Evolutionary conservation across 2,329 filamentous ascomycete species (phyloP).

Genomic region (Fusarium sp.): DNA sequence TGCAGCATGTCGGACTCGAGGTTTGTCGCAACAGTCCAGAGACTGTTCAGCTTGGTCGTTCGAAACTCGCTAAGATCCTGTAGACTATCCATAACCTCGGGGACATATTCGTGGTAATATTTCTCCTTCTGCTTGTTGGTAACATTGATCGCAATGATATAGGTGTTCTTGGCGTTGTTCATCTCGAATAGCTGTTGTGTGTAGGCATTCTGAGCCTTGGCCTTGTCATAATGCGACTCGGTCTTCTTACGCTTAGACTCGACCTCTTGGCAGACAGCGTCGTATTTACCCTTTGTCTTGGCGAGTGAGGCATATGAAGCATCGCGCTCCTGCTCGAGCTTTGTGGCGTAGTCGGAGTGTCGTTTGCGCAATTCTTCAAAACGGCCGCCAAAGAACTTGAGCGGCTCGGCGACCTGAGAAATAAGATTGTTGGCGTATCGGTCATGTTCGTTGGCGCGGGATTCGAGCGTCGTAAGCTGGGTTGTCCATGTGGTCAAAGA

Average conservation of each 20-base stretch:
- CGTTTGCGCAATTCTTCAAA: conserved; percentile 94
- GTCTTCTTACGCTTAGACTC: conserved; percentile 94
- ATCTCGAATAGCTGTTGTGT: conserved; percentile 93
- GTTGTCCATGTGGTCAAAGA: conserved; percentile 97
- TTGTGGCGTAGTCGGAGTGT: conserved; percentile 86
- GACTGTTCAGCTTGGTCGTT: conserved; percentile 79
- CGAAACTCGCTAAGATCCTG: conserved; percentile 94
- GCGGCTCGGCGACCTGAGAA: conserved; percentile 82
- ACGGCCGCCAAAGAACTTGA: conserved; percentile 75
- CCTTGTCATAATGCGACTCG: conserved; percentile 92
- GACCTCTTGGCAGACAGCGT: conserved; percentile 90
- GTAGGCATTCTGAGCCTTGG: conserved; percentile 89
- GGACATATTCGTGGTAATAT: conserved; percentile 97
- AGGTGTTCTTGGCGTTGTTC: conserved; percentile 99
- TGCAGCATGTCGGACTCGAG: conserved; percentile 83
- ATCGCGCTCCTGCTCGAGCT: conserved; percentile 90
- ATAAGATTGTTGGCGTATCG: conserved; percentile 81
- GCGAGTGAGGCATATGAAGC: conserved; percentile 82
- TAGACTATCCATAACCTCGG: conserved; percentile 89
- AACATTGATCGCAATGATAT: conserved; percentile 93
- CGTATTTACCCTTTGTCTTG: conserved; percentile 93
- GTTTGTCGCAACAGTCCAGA: conserved; percentile 83
- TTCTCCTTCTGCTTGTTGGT: conserved; percentile 97
- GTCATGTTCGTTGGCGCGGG: conserved; percentile 88
- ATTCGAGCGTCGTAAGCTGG: conserved; percentile 89